phyloP scores from a whole-genome alignment of 2,329 filamentous ascomycete species.

The Parastagonospora nodorum region DNA sequence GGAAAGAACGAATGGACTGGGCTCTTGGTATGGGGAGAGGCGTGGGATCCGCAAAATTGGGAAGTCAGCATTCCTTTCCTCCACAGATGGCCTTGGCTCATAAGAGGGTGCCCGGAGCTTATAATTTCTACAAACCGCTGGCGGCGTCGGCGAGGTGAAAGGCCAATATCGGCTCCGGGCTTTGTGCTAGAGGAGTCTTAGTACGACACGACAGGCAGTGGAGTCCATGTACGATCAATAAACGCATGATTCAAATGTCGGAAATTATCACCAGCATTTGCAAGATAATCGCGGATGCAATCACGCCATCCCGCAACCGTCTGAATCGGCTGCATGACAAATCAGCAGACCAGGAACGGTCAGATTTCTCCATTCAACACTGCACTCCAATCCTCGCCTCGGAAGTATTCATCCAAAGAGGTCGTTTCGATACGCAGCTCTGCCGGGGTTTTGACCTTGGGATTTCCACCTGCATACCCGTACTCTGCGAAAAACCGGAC shows the following conservation, averaged over 20 bases:
- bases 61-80: background rate
- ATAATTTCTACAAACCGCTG: background rate
- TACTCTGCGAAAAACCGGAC: conserved; percentile 7
- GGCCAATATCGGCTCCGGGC: background rate
- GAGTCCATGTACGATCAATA: too few relatives aligned
- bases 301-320: background rate
- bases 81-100: background rate
- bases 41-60: background rate
- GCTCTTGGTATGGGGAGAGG: background rate
- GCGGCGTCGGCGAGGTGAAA: background rate
- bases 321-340: background rate
- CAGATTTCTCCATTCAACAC: conserved; percentile 5
- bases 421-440: conserved; percentile 9
- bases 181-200: background rate
- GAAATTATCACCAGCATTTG: too few relatives aligned
- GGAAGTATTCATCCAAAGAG: conserved; percentile 4
- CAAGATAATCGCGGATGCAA: too few relatives aligned
- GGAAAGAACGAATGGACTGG: background rate
- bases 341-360: background rate
- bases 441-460: conserved; percentile 5
- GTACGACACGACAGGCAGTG: background rate
- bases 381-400: conserved; percentile 4
- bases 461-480: conserved; percentile 7
- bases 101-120: background rate
- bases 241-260: too few relatives aligned